These are phyloP conservation scores for Graphium sp. DNA, from an alignment of 2,329 filamentous ascomycete species.

Conservation along the genomic window DNA sequence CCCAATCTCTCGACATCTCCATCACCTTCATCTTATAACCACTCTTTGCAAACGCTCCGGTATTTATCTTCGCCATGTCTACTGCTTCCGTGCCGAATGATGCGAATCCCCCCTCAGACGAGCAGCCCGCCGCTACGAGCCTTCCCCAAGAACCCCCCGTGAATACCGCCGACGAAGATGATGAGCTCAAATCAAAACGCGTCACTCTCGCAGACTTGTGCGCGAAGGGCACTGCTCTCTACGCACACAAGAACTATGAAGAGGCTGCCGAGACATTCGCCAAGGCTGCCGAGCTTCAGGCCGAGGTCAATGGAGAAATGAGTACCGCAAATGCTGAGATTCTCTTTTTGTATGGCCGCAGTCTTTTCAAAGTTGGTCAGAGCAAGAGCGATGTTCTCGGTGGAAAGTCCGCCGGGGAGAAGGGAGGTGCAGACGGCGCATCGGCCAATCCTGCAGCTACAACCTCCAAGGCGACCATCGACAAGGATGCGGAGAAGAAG, in stretches of 20 bases:
- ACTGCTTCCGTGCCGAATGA: background rate
- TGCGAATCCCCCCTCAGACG: background rate
- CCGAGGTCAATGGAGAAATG: conserved; percentile 83
- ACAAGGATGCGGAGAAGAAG: conserved; percentile 16
- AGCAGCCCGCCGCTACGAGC: conserved; percentile 1
- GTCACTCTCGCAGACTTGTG: conserved; percentile 62
- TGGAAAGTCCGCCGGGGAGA: conserved; percentile 50
- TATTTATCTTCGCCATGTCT: too few species aligned
- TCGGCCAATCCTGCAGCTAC: conserved; percentile 21
- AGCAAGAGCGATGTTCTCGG: conserved; percentile 90
- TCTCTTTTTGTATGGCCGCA: conserved; percentile 85
- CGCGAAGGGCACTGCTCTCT: conserved; percentile 68
- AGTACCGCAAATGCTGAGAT: conserved; percentile 81
- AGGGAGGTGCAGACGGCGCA: too few species aligned
- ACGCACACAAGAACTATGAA: conserved; percentile 76
- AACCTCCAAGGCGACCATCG: conserved; percentile 11
- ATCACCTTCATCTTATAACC: too few species aligned
- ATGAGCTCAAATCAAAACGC: conserved; percentile 31
- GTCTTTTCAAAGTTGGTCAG: conserved; percentile 85
- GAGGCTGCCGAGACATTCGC: conserved; percentile 79
- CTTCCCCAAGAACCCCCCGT: background rate
- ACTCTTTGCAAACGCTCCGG: too few species aligned
- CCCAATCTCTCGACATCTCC: too few species aligned
- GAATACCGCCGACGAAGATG: conserved; percentile 9
- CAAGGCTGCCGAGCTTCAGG: conserved; percentile 76